phyloP scores from a whole-genome alignment of 441 rosid species.

The Adansonia madagascariensis region DNA sequence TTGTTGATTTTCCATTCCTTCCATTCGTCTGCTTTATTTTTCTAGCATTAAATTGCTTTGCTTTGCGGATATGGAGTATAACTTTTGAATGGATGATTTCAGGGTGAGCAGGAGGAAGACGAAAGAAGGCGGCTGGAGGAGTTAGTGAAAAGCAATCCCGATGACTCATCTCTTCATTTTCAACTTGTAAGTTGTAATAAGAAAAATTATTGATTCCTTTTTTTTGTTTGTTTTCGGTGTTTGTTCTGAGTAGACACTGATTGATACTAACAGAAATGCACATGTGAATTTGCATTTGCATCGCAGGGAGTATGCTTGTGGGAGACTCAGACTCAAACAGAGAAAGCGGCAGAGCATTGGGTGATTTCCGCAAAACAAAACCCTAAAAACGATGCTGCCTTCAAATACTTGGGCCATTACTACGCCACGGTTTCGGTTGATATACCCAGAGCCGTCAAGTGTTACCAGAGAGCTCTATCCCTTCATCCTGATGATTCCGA shows the following conservation, averaged over 20 bases:
- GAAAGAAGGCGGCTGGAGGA: slow-evolving; percentile 48
- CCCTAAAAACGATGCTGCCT: slow-evolving; percentile 67
- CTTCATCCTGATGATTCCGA: slow-evolving; percentile 69
- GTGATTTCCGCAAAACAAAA: slow-evolving; percentile 66
- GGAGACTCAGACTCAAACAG: slow-evolving; percentile 58
- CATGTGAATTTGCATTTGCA: slow-evolving; percentile 42
- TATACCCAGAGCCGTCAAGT: slow-evolving; percentile 77
- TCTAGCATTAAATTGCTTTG: neutral
- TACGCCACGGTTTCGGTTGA: slow-evolving; percentile 51
- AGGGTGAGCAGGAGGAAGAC: slow-evolving; percentile 35
- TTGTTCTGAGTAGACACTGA: neutral
- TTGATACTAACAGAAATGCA: neutral
- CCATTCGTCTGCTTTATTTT: neutral
- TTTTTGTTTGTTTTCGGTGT: neutral
- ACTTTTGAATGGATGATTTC: slow-evolving; percentile 2
- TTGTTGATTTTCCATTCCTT: neutral
- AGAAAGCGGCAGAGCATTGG: slow-evolving; percentile 79
- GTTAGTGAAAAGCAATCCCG: slow-evolving; percentile 62
- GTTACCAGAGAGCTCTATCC: slow-evolving; percentile 80
- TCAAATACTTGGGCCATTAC: slow-evolving; percentile 80
- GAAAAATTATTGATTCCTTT: neutral
- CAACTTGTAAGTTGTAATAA: slow-evolving; percentile 47
- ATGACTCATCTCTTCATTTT: slow-evolving; percentile 67
- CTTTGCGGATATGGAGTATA: neutral
- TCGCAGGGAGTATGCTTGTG: slow-evolving; percentile 63